phyloP scores from a whole-genome alignment of 331 rosid species.

The Quercus phellos region DNA sequence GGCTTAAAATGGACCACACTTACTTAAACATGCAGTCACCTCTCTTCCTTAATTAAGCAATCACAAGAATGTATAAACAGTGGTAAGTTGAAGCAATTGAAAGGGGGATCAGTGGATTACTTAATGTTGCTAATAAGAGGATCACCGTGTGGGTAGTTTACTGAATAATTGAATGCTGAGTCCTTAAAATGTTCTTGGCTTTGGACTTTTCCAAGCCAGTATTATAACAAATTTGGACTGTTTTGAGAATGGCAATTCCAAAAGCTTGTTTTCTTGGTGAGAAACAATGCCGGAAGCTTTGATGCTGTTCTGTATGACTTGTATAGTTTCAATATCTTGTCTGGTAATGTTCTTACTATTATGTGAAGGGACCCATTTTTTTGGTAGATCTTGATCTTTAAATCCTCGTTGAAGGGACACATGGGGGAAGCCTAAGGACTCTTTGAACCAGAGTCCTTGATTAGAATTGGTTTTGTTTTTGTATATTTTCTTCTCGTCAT shows the following conservation, averaged over 20 bases:
- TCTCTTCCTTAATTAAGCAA: neutral
- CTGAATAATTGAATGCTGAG: neutral
- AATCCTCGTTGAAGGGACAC: neutral
- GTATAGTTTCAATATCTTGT: neutral
- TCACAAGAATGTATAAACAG: neutral
- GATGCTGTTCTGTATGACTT: neutral
- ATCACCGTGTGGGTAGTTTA: neutral
- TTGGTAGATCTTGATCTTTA: neutral
- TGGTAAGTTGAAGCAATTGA: neutral
- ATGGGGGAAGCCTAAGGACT: constrained; percentile 1
- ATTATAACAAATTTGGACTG: neutral
- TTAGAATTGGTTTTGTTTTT: neutral
- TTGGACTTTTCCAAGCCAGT: neutral
- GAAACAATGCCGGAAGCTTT: neutral
- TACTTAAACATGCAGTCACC: neutral
- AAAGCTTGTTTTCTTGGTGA: neutral
- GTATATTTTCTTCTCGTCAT: neutral
- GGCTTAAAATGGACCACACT: neutral
- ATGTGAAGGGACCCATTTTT: neutral
- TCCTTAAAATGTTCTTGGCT: neutral
- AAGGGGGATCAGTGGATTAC: neutral
- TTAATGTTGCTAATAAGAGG: neutral
- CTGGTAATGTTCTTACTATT: neutral
- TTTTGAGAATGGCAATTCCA: neutral
- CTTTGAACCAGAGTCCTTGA: neutral